A percentile compares a stretch with the other conserved stretches of the same genome.
Evolutionary conservation across 257 asterid species (phyloP).

Genomic region (Paraleonurus japonicus): DNA sequence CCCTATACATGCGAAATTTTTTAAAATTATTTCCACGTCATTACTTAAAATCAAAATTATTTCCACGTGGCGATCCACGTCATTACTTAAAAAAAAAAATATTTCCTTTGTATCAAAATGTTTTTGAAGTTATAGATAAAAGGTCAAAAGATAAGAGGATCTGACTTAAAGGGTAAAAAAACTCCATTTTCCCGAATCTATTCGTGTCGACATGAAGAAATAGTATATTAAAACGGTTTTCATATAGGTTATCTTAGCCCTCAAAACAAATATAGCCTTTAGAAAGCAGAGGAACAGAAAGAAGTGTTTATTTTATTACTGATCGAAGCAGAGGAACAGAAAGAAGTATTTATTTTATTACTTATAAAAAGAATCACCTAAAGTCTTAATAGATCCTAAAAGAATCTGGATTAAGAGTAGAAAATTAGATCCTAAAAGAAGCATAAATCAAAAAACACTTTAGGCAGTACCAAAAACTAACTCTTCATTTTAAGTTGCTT

Average conservation of each 20-base stretch:
- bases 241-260: slow-evolving; percentile 8
- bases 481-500: slow-evolving; percentile 23
- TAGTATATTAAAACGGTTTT: background rate
- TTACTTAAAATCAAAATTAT: too few relatives aligned
- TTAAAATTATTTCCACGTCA: too few relatives aligned
- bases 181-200: too few relatives aligned
- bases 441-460: slow-evolving; percentile 16
- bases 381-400: too few relatives aligned
- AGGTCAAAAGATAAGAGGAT: too few relatives aligned
- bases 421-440: slow-evolving; percentile 21
- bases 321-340: slow-evolving; percentile 4
- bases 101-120: too few relatives aligned
- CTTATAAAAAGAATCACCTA: slow-evolving; percentile 4
- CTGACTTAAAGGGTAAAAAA: too few relatives aligned
- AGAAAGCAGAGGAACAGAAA: slow-evolving; percentile 3
- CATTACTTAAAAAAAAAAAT: too few relatives aligned
- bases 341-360: background rate
- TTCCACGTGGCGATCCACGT: too few relatives aligned
- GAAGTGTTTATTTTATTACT: background rate
- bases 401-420: slow-evolving; percentile 19
- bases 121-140: too few relatives aligned
- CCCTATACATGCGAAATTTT: too few relatives aligned
- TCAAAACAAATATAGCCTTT: slow-evolving; percentile 13
- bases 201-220: slow-evolving; percentile 8
- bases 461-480: slow-evolving; percentile 16